Percentiles rank a stretch among this genome's conserved stretches.
These are phyloP conservation scores for Eucalyptus pumila DNA, from an alignment of 345 rosid genomes.

Conservation along the genomic window DNA sequence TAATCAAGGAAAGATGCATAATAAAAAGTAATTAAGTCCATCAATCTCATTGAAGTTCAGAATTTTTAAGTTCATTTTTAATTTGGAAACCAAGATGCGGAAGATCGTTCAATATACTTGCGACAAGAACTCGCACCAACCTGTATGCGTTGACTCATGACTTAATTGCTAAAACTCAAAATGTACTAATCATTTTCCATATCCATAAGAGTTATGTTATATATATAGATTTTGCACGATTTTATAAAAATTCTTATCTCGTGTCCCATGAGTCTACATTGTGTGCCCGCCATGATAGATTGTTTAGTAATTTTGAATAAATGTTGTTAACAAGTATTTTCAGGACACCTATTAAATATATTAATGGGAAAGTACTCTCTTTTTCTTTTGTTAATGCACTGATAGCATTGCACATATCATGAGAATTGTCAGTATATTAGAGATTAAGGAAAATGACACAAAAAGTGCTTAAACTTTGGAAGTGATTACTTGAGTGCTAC, in stretches of 20 bases:
- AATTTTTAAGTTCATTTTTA: neutral
- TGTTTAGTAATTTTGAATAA: neutral
- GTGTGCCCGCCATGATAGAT: neutral
- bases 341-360: neutral
- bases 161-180: neutral
- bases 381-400: too few species aligned
- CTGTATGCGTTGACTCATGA: neutral
- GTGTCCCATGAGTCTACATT: neutral
- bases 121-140: neutral
- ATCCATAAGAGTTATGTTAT: neutral
- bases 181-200: neutral
- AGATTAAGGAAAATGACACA: too few species aligned
- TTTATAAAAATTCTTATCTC: neutral
- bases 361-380: neutral
- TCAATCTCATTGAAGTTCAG: neutral
- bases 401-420: neutral
- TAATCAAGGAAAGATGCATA: neutral
- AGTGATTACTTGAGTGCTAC: neutral
- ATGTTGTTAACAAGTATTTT: neutral
- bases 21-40: neutral
- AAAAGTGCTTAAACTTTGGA: neutral
- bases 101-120: neutral
- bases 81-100: neutral
- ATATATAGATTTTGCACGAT: neutral
- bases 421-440: too few species aligned